Conservation (phyloP, 1,139 yeast genomes). For the Magnusiomyces suaveolens region DNA sequence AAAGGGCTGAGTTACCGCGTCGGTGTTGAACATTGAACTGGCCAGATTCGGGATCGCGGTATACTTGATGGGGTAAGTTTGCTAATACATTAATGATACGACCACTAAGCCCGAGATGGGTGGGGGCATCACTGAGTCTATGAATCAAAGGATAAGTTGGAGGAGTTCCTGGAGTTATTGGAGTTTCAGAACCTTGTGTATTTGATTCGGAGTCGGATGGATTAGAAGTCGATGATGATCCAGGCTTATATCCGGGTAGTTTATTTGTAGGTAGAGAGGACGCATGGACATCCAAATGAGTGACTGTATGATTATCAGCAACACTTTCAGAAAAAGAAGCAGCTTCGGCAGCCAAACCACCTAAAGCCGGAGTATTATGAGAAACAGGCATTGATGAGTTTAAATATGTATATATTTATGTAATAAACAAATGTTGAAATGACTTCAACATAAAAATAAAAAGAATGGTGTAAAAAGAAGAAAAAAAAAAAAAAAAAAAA, state of each 20-base stretch:
- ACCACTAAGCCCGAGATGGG: constrained; percentile 41
- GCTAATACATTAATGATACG: constrained; percentile 62
- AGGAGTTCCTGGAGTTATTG: neutral
- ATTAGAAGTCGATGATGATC: no score
- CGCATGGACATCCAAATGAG: no score
- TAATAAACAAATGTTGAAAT: no score
- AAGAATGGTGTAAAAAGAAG: no score
- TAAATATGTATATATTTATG: no score
- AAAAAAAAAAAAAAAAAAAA: no score
- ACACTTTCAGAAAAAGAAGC: constrained; percentile 12
- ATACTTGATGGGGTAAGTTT: constrained; percentile 54
- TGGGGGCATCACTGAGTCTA: constrained; percentile 18
- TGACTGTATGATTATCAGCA: no score
- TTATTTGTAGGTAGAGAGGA: no score
- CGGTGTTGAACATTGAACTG: constrained; percentile 32
- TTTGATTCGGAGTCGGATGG: neutral
- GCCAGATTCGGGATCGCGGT: constrained; percentile 15
- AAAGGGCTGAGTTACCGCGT: constrained; percentile 78
- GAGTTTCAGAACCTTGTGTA: neutral
- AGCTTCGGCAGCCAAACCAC: constrained; percentile 11
- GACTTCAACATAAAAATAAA: no score
- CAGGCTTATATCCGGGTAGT: no score
- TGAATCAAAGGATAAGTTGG: constrained; percentile 9
- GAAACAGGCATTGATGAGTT: neutral
- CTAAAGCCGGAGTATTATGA: constrained; percentile 13